Conservation (phyloP, 129 eudicot species). For the Apium graveolens region DNA sequence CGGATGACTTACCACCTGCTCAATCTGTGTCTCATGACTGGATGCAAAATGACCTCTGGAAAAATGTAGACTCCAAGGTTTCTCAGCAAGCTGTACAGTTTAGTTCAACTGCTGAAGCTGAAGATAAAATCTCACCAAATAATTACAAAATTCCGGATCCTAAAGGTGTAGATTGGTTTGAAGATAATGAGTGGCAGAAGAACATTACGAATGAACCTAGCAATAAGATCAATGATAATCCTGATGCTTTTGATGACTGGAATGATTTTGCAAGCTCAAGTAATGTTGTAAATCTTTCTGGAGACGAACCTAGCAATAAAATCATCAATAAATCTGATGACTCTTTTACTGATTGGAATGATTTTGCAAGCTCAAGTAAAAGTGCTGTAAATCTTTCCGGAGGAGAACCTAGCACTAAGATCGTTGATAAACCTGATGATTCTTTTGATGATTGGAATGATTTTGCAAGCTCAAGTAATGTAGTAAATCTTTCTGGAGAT, state of each 20-base stretch:
- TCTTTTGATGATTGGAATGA: slow-evolving; percentile 13
- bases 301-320: slow-evolving; percentile 10
- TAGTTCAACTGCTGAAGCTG: slow-evolving; percentile 13
- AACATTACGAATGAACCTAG: slow-evolving; percentile 13
- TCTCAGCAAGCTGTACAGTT: slow-evolving; percentile 5
- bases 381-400: neutral
- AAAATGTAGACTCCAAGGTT: slow-evolving; percentile 6
- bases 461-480: neutral
- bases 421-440: slow-evolving; percentile 1
- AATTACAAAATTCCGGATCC: slow-evolving; percentile 22
- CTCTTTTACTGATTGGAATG: slow-evolving; percentile 5
- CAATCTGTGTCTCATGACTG: slow-evolving; percentile 20
- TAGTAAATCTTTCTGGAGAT: slow-evolving; percentile 11
- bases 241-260: slow-evolving; percentile 8
- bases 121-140: slow-evolving; percentile 10
- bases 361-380: slow-evolving; percentile 1
- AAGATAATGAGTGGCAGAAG: slow-evolving; percentile 31
- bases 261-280: slow-evolving; percentile 9
- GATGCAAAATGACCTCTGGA: slow-evolving; percentile 19
- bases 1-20: slow-evolving; percentile 13
- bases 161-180: slow-evolving; percentile 34
- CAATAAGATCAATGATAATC: neutral
- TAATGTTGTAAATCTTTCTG: slow-evolving; percentile 10
- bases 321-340: neutral
- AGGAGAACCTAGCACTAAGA: neutral